A percentile compares a stretch with the other conserved stretches of the same genome.
Evolutionary conservation across 371 early-diverging fungal species (phyloP).

Genomic region (Mucor irregularis): DNA sequence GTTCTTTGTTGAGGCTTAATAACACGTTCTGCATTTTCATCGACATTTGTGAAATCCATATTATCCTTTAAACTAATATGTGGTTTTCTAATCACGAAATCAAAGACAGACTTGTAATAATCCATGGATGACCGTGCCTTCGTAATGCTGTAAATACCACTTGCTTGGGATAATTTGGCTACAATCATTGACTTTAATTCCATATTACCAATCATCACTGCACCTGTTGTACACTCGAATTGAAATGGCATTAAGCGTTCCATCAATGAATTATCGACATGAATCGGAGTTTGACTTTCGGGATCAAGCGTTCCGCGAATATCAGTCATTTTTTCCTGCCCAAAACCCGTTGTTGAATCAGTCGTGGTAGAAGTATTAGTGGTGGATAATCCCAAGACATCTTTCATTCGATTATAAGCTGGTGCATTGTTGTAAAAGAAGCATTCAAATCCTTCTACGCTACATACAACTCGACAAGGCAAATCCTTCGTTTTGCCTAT

Average conservation of each 20-base stretch:
- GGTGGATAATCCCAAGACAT: constrained; percentile 51
- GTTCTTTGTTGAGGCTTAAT: background rate
- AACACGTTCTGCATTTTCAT: constrained; percentile 2
- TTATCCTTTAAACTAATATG: constrained; percentile 65
- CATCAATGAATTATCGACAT: constrained; percentile 42
- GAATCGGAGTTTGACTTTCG: constrained; percentile 28
- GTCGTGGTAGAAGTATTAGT: too few species aligned
- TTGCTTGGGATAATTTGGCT: constrained; percentile 58
- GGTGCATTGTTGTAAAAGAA: constrained; percentile 83
- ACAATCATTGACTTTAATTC: constrained; percentile 70
- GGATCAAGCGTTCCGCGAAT: constrained; percentile 27
- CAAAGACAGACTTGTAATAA: constrained; percentile 59
- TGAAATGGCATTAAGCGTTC: constrained; percentile 70
- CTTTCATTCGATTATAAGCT: constrained; percentile 67
- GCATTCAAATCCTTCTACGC: constrained; percentile 82
- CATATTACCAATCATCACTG: constrained; percentile 76
- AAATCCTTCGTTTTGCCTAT: constrained; percentile 27
- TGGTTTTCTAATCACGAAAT: constrained; percentile 53
- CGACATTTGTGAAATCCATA: constrained; percentile 54
- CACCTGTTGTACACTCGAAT: constrained; percentile 69
- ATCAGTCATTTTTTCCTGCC: constrained; percentile 2
- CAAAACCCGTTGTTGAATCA: background rate
- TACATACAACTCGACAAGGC: constrained; percentile 68
- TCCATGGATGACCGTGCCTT: constrained; percentile 62
- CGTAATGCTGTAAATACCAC: constrained; percentile 62